Evolutionary conservation across 2,329 filamentous ascomycete genomes (phyloP), one percentile per base, ranked within the genome.

Genomic region (Leptographium radiaticola): DNA sequence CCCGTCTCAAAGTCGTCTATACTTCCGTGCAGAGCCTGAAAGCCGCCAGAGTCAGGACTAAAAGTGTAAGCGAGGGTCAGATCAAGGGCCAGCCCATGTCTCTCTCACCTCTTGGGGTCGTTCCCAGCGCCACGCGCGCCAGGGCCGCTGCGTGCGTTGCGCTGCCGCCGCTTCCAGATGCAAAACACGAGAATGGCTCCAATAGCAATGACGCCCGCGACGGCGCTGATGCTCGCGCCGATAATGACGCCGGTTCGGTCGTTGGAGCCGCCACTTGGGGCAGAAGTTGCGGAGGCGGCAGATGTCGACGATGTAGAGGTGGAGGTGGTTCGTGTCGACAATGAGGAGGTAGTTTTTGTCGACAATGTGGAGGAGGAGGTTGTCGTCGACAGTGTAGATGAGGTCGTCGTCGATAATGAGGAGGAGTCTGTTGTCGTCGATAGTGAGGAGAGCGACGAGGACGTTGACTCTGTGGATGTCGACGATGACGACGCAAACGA

Each of bases 181-280:
- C 39, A 56, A 59, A 70, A 76, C 51, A 75, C 61, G 20, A 62
- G 64, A 0, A 77, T 57, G 0, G 69, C 69, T 7, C 70, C 56
- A 8, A 79, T 57, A 8, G 70, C 67, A 10, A 71, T 64, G 2
- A 79, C 56, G 4, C 69, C 68, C 6, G 73, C 75, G 0, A 77
- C 66, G 16, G 74, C 75, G n/a, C 74, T 72, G 43, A 81, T 68
- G 16, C 70, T 71, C 13, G 75, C 77, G 31, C 78, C 78, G 4
- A 80, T 70, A 38, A 81, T 77, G 42, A 73, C 73, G 2, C 74
- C 75, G 0, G 70, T 71, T n/a, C 66, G 66, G 43, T 67, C 61
- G 18, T 38, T 48, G 34, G 36, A 33, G 34, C 10, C 6, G 6
- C 45, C 16, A 15, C 33, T 51, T 16, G 36, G 38, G 11, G 25